Evolutionary conservation across 345 rosid species (phyloP).

Genomic region (Cochlearia excelsa): DNA sequence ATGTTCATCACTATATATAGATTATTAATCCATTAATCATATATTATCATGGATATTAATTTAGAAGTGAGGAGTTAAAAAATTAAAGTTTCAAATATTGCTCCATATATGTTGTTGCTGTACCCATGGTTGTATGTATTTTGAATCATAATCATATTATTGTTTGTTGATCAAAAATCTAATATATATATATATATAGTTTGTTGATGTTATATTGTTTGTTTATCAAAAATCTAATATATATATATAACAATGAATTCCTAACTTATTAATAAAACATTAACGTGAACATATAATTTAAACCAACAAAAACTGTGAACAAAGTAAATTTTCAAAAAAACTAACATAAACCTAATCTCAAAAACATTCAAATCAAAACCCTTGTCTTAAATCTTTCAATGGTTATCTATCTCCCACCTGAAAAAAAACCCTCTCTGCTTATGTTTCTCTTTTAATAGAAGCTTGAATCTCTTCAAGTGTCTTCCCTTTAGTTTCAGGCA

Average conservation of each 20-base stretch:
- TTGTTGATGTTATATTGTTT: conserved; percentile 3
- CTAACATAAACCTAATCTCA: not conserved
- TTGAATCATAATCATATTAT: conserved; percentile 20
- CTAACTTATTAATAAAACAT: not conserved
- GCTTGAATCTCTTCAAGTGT: conserved; percentile 87
- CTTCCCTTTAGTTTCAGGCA: conserved; percentile 93
- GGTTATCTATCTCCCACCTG: not conserved
- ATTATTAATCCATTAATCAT: conserved; percentile 1
- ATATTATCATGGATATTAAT: not conserved
- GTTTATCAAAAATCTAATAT: no score
- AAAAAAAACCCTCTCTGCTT: not conserved
- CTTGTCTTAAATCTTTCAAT: not conserved
- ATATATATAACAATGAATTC: not conserved
- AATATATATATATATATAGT: not conserved
- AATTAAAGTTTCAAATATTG: conserved; percentile 8
- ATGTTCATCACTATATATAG: conserved; percentile 18
- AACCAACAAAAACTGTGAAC: not conserved
- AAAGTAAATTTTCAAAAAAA: not conserved
- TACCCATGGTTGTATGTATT: conserved; percentile 25
- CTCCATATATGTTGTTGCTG: conserved; percentile 28
- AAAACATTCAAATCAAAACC: conserved; percentile 8
- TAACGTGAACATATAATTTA: not conserved
- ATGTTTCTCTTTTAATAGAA: conserved; percentile 43
- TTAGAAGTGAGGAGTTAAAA: conserved; percentile 12
- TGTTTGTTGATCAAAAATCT: no score